A percentile compares a stretch with the other conserved stretches of the same genome.
Conservation (phyloP, 306 rosid species). For the Carpinus viminea region DNA sequence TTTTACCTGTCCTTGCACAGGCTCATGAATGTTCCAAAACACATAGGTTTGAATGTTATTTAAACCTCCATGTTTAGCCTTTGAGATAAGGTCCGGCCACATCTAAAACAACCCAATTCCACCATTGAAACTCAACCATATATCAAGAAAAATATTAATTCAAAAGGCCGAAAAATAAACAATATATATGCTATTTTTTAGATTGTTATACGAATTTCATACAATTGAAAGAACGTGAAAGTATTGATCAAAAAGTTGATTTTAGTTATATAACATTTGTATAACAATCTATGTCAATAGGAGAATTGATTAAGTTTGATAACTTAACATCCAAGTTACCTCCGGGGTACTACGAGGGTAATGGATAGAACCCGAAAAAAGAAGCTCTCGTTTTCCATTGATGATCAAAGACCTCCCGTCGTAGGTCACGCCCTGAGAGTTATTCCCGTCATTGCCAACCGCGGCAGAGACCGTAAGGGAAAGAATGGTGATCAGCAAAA, state of each 20-base stretch:
- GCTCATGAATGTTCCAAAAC: constrained; percentile 90
- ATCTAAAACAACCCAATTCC: constrained; percentile 40
- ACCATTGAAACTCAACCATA: not conserved
- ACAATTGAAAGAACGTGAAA: too few species aligned
- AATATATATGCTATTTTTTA: too few species aligned
- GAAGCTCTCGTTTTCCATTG: constrained; percentile 65
- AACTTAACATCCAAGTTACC: constrained; percentile 29
- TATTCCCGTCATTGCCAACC: not conserved
- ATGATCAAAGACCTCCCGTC: constrained; percentile 61
- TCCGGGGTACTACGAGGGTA: constrained; percentile 79
- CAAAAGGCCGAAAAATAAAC: not conserved
- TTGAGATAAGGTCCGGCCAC: constrained; percentile 72
- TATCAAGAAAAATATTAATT: not conserved
- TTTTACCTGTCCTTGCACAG: constrained; percentile 65
- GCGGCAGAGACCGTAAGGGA: constrained; percentile 24
- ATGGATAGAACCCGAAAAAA: constrained; percentile 86
- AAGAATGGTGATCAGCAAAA: constrained; percentile 18
- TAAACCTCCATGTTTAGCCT: constrained; percentile 79
- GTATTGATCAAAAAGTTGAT: too few species aligned
- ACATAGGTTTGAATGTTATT: constrained; percentile 88
- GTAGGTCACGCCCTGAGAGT: constrained; percentile 49
- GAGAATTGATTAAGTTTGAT: not conserved
- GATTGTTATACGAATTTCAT: too few species aligned
- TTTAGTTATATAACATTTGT: too few species aligned
- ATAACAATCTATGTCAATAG: not conserved